These are phyloP conservation scores for Phlebiopsis flavidoalba DNA, from an alignment of 768 basidiomycete species.

Conservation along the genomic window DNA sequence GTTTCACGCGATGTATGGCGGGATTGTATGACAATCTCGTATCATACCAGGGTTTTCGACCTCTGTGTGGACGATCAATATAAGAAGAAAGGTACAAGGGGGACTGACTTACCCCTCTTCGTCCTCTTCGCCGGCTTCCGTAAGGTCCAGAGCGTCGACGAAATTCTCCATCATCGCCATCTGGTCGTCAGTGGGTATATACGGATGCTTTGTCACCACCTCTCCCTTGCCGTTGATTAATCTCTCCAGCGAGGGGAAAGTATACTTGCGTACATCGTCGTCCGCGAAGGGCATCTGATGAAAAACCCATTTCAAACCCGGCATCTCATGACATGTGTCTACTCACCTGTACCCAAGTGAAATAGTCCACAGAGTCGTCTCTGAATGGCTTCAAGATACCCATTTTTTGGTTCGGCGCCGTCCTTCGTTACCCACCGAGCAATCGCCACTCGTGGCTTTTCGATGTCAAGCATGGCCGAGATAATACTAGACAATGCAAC, in stretches of 20 bases:
- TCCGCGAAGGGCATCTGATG: constrained; percentile 91
- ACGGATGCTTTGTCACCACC: constrained; percentile 67
- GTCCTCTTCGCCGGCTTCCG: constrained; percentile 67
- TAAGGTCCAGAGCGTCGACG: constrained; percentile 87
- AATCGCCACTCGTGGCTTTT: constrained; percentile 42
- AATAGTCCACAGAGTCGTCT: constrained; percentile 52
- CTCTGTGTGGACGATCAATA: constrained; percentile 33
- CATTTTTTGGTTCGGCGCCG: constrained; percentile 77
- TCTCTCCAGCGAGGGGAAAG: constrained; percentile 74
- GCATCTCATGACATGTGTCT: not conserved
- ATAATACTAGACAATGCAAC: constrained; percentile 85
- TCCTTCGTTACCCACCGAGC: constrained; percentile 78
- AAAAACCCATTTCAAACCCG: not conserved
- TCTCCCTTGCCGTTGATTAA: constrained; percentile 77
- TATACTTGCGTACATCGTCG: constrained; percentile 87
- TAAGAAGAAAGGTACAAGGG: not conserved
- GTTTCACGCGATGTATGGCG: constrained; percentile 84
- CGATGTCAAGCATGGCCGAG: constrained; percentile 56
- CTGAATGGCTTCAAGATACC: constrained; percentile 69
- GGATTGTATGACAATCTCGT: constrained; percentile 80
- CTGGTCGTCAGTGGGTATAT: constrained; percentile 76
- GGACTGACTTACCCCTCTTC: constrained; percentile 63
- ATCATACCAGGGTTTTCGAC: constrained; percentile 70
- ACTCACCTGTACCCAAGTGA: constrained; percentile 79
- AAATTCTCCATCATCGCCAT: constrained; percentile 79